Evolutionary conservation across 345 rosid species (phyloP).

Genomic region (Moricandia arvensis): DNA sequence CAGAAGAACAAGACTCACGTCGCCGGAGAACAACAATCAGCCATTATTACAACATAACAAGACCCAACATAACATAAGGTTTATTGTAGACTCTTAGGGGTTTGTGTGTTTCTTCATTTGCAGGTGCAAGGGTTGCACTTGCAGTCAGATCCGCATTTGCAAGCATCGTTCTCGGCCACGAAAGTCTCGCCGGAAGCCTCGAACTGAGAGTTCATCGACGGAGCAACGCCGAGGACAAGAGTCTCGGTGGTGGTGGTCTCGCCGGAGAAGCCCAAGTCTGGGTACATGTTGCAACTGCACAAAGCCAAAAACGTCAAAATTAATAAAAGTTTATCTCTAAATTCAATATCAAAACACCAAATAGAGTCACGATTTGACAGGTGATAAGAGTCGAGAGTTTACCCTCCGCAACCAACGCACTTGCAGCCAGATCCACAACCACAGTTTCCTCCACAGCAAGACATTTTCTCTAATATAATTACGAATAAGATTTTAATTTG

Average conservation of each 20-base stretch:
- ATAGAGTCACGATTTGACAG: neutral
- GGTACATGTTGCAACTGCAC: conserved; percentile 74
- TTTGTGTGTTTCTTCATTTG: conserved; percentile 45
- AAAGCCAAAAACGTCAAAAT: neutral
- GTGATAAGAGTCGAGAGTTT: neutral
- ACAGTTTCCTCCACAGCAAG: conserved; percentile 67
- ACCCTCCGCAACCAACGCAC: conserved; percentile 65
- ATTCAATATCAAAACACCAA: too few species aligned
- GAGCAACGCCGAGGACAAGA: conserved; percentile 55
- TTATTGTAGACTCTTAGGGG: conserved; percentile 29
- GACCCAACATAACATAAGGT: conserved; percentile 8
- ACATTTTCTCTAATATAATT: conserved; percentile 44
- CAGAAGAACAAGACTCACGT: neutral
- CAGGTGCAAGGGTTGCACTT: conserved; percentile 86
- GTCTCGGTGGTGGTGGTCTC: conserved; percentile 58
- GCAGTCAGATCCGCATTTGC: conserved; percentile 84
- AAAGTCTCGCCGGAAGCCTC: conserved; percentile 55
- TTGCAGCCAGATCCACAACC: conserved; percentile 63
- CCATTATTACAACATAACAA: conserved; percentile 20
- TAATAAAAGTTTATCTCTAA: neutral
- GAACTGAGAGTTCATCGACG: conserved; percentile 38
- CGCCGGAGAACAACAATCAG: conserved; percentile 10
- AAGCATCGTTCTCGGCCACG: conserved; percentile 73
- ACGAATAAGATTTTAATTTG: neutral
- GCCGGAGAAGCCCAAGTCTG: conserved; percentile 50